Base-by-base conservation (phyloP, 2,329 filamentous ascomycete genomes). In the Claviceps digitariae region DNA sequence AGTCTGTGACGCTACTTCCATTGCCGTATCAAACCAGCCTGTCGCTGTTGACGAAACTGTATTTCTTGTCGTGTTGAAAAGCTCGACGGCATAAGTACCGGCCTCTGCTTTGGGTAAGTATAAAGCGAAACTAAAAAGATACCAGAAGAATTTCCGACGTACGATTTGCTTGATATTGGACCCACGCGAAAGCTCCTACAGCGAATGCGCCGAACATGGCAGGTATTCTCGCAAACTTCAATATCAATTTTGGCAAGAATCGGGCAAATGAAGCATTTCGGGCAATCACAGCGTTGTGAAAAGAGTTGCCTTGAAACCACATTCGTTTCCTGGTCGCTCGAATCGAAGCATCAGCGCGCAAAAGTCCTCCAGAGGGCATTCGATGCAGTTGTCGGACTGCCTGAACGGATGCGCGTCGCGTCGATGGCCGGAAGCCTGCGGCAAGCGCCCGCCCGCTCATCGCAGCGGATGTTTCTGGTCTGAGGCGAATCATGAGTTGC, bases 161-260 rank as follows among this genome's bases (percentile, higher is more conserved):
- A 90, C 87, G 87, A 53, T 84, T 83, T 57, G 93, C 91, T 70
- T 98, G 93, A 66, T 98, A 97, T 66, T 98, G 93, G 49, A 98
- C 73, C 78, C 95, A 98, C 27, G 90, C 90, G 55, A 94, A 72
- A 2, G 87, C 87, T 15, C 88, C 90, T 59, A 98, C 80, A 63
- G 90, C 87, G 48, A 90, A 79, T 44, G 89, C 90, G 44, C 91
- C 93, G 63, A 95, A 90, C 72, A 96, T 85, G 54, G 93, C 93
- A 21, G 93, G 93, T 52, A 95, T 75, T 54, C 90, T 82, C 38
- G 84, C 78, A 61, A 98, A 85, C 73, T 96, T 98, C 64, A 93
- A 71, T n/a, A 93, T 83, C 50, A 98, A 76, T 66, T 88, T 91
- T 2, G 94, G 94, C 34, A 98, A 73, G 56, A 84, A 74, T 49